These are phyloP conservation scores for Elongisporangium prolatum DNA, from an alignment of 352 stramenopile species.

Conservation along the genomic window DNA sequence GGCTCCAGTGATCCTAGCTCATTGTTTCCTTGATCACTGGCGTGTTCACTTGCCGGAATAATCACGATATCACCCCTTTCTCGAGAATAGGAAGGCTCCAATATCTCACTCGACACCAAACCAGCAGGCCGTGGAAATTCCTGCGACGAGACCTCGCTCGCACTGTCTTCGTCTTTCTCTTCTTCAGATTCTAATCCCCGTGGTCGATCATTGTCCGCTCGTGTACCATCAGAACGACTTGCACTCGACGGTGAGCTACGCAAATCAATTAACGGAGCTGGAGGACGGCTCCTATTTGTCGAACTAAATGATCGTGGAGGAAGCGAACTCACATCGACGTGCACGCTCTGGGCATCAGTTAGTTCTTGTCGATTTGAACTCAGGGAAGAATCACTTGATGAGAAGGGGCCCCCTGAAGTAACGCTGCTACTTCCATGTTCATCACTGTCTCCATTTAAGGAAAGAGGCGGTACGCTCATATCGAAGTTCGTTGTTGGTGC, in stretches of 20 bases:
- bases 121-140: neutral
- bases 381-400: neutral
- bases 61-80: neutral
- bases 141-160: neutral
- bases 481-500: constrained; percentile 2
- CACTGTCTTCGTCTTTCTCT: constrained; percentile 22
- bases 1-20: neutral
- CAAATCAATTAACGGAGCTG: constrained; percentile 1
- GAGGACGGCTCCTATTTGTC: constrained; percentile 4
- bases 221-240: neutral
- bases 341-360: neutral
- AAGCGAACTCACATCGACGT: neutral
- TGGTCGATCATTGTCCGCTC: neutral
- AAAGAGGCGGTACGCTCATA: constrained; percentile 6
- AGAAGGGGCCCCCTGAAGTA: neutral
- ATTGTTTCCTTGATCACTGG: constrained; percentile 1
- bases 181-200: constrained; percentile 11
- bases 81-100: neutral
- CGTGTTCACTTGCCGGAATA: neutral
- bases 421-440: neutral
- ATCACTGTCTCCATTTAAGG: neutral
- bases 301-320: neutral
- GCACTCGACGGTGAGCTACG: constrained; percentile 5
- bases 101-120: neutral
- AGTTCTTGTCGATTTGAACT: neutral